Percentiles rank a stretch among this genome's conserved stretches.
phyloP scores from a whole-genome alignment of 768 basidiomycete species.

The Podaxis sp. region DNA sequence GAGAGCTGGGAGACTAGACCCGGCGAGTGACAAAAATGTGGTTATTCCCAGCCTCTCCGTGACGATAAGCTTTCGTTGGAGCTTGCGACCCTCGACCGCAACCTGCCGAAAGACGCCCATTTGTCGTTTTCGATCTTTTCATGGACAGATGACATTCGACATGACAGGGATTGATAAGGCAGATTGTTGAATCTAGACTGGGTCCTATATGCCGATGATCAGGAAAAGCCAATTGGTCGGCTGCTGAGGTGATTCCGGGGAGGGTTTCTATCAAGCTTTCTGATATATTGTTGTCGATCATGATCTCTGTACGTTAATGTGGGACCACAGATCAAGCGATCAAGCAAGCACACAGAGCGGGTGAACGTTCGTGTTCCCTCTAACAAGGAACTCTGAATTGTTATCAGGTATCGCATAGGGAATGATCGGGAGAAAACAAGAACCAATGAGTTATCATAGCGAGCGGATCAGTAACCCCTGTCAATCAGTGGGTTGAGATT shows the following conservation, averaged over 20 bases:
- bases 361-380: not conserved
- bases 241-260: not conserved
- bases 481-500: slow-evolving; percentile 6
- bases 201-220: not conserved
- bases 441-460: not conserved
- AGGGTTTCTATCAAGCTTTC: not conserved
- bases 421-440: slow-evolving; percentile 6
- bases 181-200: not conserved
- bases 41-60: not conserved
- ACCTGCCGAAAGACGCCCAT: slow-evolving; percentile 1
- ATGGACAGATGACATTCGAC: slow-evolving; percentile 8
- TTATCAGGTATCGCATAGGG: not conserved
- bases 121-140: not conserved
- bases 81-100: not conserved
- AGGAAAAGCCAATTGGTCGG: not conserved
- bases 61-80: not conserved
- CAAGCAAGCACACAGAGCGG: not conserved
- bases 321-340: not conserved
- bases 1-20: not conserved
- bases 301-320: not conserved
- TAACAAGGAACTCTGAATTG: not conserved
- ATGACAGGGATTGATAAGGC: slow-evolving; percentile 4
- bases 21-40: not conserved
- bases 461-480: slow-evolving; percentile 12
- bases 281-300: not conserved